These are phyloP conservation scores for Penicillium chermesinum DNA, from an alignment of 495 filamentous ascomycete species.

Conservation along the genomic window DNA sequence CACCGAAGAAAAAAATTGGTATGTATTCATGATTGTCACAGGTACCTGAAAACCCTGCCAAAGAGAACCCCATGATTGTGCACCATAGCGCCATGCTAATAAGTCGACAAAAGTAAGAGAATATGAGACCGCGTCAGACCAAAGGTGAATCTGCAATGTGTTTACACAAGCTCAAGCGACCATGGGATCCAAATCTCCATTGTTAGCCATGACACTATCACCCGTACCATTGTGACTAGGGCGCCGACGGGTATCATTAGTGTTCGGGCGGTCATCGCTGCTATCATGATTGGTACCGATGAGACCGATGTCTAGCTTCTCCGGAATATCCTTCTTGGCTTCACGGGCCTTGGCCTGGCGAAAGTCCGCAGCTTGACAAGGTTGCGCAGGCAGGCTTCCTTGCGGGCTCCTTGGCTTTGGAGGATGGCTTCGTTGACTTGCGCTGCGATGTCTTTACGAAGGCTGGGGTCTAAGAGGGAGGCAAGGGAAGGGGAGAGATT, in stretches of 20 bases:
- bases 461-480: conserved; percentile 67
- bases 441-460: conserved; percentile 76
- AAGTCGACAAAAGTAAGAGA: not conserved
- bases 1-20: too few species aligned
- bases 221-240: conserved; percentile 23
- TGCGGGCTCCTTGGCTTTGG: conserved; percentile 59
- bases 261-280: conserved; percentile 12
- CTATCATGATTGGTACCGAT: conserved; percentile 35
- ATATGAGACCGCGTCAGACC: not conserved
- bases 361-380: conserved; percentile 78
- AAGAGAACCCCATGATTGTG: conserved; percentile 2
- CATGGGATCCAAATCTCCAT: conserved; percentile 55
- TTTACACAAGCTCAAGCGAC: conserved; percentile 35
- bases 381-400: conserved; percentile 73
- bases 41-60: not conserved
- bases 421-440: conserved; percentile 86
- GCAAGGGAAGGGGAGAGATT: conserved; percentile 71
- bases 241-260: conserved; percentile 27
- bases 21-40: not conserved
- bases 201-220: conserved; percentile 43
- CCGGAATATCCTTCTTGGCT: conserved; percentile 69
- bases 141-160: not conserved
- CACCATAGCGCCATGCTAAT: conserved; percentile 23
- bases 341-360: conserved; percentile 71
- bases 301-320: conserved; percentile 66